phyloP scores from a whole-genome alignment of 1,284 basidiomycete genomes.

The Lentinula novae-zelandiae region DNA sequence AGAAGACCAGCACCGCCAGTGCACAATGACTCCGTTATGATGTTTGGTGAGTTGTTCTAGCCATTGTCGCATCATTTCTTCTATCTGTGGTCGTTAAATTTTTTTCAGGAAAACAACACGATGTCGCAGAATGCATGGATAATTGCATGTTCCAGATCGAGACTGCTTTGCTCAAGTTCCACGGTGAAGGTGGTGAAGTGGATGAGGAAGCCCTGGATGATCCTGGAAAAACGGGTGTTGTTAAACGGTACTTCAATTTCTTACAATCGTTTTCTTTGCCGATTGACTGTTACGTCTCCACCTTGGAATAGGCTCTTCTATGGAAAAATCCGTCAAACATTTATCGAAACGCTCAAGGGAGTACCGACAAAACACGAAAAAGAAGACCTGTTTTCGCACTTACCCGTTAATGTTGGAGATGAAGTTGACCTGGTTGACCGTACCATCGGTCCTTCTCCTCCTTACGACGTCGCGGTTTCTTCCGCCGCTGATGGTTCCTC shows the following conservation, averaged over 20 bases:
- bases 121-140: slow-evolving; percentile 98
- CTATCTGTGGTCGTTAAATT: not conserved
- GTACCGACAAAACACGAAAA: slow-evolving; percentile 73
- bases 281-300: slow-evolving; percentile 8
- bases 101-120: slow-evolving; percentile 84
- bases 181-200: slow-evolving; percentile 47
- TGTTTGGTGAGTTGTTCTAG: slow-evolving; percentile 66
- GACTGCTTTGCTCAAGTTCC: slow-evolving; percentile 80
- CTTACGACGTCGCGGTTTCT: not conserved
- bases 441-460: not conserved
- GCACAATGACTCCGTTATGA: slow-evolving; percentile 70
- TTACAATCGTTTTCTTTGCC: not conserved
- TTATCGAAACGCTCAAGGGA: slow-evolving; percentile 46
- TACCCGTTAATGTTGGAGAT: slow-evolving; percentile 83
- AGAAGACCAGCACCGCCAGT: slow-evolving; percentile 43
- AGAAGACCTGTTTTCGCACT: slow-evolving; percentile 89
- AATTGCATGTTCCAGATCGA: slow-evolving; percentile 99
- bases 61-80: not conserved
- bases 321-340: slow-evolving; percentile 79
- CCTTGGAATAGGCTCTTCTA: slow-evolving; percentile 70
- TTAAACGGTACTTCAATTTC: slow-evolving; percentile 61
- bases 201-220: slow-evolving; percentile 26
- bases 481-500: not conserved
- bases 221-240: slow-evolving; percentile 65
- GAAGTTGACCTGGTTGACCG: not conserved